Evolutionary conservation across 305 asterid genomes (phyloP).

Genomic region (Fraxinus floribunda): DNA sequence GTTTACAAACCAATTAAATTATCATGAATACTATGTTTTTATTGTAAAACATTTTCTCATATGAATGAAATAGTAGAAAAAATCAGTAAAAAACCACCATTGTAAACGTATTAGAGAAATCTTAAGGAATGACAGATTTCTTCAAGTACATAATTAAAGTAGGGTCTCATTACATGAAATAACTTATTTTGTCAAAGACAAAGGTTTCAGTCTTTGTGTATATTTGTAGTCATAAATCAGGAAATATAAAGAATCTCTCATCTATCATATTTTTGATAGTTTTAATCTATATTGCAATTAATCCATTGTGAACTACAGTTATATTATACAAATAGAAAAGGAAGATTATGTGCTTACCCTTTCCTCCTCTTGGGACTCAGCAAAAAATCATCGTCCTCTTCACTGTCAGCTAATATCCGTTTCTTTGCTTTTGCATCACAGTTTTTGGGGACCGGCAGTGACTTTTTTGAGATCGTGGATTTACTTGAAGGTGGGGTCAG

Average conservation of each 20-base stretch:
- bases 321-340: conserved; percentile 5
- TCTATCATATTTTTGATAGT: not conserved
- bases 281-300: not conserved
- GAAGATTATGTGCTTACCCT: conserved; percentile 31
- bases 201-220: not conserved
- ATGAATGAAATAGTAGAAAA: not conserved
- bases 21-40: not conserved
- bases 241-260: not conserved
- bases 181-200: not conserved
- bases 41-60: not conserved
- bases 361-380: conserved; percentile 66
- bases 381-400: conserved; percentile 55
- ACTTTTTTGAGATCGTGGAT: conserved; percentile 59
- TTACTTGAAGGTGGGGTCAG: conserved; percentile 40
- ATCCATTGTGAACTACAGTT: not conserved
- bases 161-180: not conserved
- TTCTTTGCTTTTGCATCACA: conserved; percentile 63
- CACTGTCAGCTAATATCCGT: conserved; percentile 40
- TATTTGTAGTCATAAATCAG: not conserved
- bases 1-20: not conserved
- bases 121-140: not conserved
- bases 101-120: not conserved
- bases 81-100: not conserved
- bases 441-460: conserved; percentile 48
- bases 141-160: not conserved